Base-by-base conservation (phyloP, 768 basidiomycete genomes). In the Gloeophyllum trabeum region DNA sequence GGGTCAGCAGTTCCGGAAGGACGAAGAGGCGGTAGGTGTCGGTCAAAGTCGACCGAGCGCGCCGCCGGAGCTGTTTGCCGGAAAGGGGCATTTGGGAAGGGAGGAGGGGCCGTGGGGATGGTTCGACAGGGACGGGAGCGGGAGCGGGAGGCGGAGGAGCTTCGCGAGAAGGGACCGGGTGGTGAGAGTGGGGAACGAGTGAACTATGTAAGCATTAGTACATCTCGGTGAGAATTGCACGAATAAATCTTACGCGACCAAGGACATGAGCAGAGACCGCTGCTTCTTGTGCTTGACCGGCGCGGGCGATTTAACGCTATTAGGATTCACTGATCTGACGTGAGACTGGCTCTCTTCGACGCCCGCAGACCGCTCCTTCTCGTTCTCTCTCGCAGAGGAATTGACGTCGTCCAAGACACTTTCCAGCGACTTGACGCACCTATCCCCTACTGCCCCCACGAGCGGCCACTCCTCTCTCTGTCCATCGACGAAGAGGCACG, bases 21-120 rank as follows among this genome's bases (percentile, higher is more conserved):
- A 82, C 70, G 50, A 76, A 71, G 19, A 67, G 67, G 24, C 82
- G 74, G 52, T 76, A 85, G 3, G 73, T 65, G 49, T 88, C 81
- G 5, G 85, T 67, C 12, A 86, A 68, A 3, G 69, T 65, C 16
- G 81, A 79, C 23, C 82, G 77, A 4, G 84, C 84, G 35, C 73
- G 68, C 25, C 67, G 63, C 14, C 81, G 73, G 71, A 47, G 54
- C 18, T 54, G 44, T 34, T 55, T 20, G 36, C 43, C 40, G n/a
- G n/a, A n/a, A n/a, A n/a, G n/a, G 20, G 39, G 20, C 39, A 44
- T 40, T 39, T 35, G 23, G 34, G 26, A 25, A 6, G 52, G 37
- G 40, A 23, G 23, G 49, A 19, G 51, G 51, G 46, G 35, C 53
- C 48, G 5, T 56, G 45, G 46, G 60, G 52, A 51, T 46, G 45